Base-by-base conservation (phyloP, 78 protist species). In the Pigoraptor vietnamica region DNA sequence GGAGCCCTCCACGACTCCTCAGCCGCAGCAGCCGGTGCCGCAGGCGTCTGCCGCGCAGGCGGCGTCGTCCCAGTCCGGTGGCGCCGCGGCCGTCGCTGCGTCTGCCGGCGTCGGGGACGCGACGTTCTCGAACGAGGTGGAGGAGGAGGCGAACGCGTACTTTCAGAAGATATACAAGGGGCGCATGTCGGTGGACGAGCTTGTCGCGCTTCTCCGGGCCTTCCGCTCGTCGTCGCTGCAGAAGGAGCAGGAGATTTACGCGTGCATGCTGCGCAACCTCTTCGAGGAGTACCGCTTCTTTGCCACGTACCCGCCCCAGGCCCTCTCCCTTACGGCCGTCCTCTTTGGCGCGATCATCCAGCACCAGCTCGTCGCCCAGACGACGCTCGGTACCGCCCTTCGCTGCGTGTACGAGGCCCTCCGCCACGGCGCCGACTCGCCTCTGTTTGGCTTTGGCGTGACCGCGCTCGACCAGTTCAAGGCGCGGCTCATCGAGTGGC, bases 241-340 rank as follows among this genome's bases (percentile, higher is more conserved):
- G 40, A 81, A 93, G 35, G 98, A 95, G 37, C 92, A 94, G 88
- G 92, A 93, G 40, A 88, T 98, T 32, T 96, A 90, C 23, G 92
- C 84, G 79, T 98, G 98, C 94, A 95, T 98, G 95, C 93, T 98
- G 90, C 97, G 96, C 90, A 95, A 96, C 89, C 95, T 98, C 35
- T 95, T 98, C 86, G 99, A 97, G 90, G 99, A 98, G 92, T 96
- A 97, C 89, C 94, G 95, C n/a, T 96, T 91, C 92, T 92, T 98
- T 55, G 92, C 94, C 2, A 90, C 93, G 39, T 98, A 97, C 94
- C 99, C 99, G 37, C 97, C 95, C 37, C 92, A 95, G 91, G 97
- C 97, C 92, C 97, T 99, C 35, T 48, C 39, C 39, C 98, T 95
- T 67, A 95, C 99, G 10, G 99, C 96, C 29, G 48, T 37, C 24